A percentile compares a stretch with the other conserved stretches of the same genome.
Evolutionary conservation across 2,329 filamentous ascomycete genomes (phyloP).

Genomic region (Pleurostoma richardsiae): DNA sequence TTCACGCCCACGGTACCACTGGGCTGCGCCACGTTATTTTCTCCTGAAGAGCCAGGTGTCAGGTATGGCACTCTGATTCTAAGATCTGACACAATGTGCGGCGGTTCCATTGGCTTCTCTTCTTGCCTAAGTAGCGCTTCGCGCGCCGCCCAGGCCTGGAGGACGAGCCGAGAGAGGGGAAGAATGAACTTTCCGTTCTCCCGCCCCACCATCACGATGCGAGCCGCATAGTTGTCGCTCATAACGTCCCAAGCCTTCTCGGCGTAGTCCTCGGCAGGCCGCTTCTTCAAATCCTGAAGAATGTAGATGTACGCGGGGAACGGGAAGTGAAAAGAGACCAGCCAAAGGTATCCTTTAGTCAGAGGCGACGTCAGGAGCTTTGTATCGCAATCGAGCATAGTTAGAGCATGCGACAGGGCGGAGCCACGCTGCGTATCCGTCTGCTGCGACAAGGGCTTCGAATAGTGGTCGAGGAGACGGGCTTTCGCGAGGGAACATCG

Average conservation of each 20-base stretch:
- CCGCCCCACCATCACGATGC: not conserved
- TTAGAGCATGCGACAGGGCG: constrained; percentile 22
- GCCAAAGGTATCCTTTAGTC: constrained; percentile 29
- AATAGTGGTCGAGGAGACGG: constrained; percentile 40
- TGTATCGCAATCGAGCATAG: constrained; percentile 30
- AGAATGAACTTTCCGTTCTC: not conserved
- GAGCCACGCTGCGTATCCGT: constrained; percentile 21
- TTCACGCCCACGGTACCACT: not conserved
- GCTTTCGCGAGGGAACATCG: constrained; percentile 39
- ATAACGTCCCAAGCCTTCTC: constrained; percentile 25
- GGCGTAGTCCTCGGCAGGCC: constrained; percentile 13
- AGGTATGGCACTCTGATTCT: not conserved
- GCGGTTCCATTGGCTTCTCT: not conserved
- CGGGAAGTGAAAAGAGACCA: constrained; percentile 28
- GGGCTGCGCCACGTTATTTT: not conserved
- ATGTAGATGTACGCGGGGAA: constrained; percentile 34
- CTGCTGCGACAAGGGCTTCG: constrained; percentile 11
- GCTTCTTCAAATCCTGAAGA: constrained; percentile 22
- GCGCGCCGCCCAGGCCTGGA: constrained; percentile 2
- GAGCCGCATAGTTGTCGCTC: constrained; percentile 21
- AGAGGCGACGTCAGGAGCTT: constrained; percentile 22
- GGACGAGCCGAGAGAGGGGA: not conserved
- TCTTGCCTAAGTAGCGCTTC: not conserved
- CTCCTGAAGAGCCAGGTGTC: not conserved
- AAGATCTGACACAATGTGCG: constrained; percentile 1